These are phyloP conservation scores for Pseudoneurospora amorphoporcata DNA, from an alignment of 495 filamentous ascomycete species.

Conservation along the genomic window DNA sequence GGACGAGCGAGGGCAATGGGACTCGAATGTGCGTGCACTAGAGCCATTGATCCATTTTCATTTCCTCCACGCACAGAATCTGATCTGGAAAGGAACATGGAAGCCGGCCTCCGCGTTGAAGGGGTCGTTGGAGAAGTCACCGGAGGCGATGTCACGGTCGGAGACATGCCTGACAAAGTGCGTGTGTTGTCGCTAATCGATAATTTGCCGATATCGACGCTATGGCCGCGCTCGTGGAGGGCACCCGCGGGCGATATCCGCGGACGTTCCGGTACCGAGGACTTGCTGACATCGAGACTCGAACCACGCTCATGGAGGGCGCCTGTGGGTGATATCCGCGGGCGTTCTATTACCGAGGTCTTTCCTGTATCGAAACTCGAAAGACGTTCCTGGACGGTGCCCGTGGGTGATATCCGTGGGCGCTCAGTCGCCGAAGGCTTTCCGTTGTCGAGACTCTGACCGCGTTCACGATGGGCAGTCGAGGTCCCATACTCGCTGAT, in stretches of 20 bases:
- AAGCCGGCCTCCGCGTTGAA: conserved; percentile 38
- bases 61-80: conserved; percentile 34
- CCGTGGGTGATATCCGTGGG: conserved; percentile 20
- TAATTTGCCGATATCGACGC: conserved; percentile 40
- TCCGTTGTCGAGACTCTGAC: conserved; percentile 41
- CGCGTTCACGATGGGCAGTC: conserved; percentile 28
- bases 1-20: conserved; percentile 44
- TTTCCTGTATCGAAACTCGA: conserved; percentile 42
- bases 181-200: conserved; percentile 25
- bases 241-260: conserved; percentile 19
- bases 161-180: conserved; percentile 22
- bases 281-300: conserved; percentile 39
- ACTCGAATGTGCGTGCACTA: conserved; percentile 32
- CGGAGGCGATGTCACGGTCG: not conserved
- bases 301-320: conserved; percentile 34
- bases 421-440: conserved; percentile 31
- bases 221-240: conserved; percentile 38
- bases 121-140: conserved; percentile 19
- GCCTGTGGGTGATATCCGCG: conserved; percentile 18
- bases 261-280: conserved; percentile 28
- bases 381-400: conserved; percentile 29
- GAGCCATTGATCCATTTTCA: conserved; percentile 25
- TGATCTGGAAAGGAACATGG: conserved; percentile 42
- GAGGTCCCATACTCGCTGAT: conserved; percentile 19
- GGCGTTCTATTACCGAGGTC: conserved; percentile 29